Conservation (phyloP, 805 yeast species). For the Yamadazyma nakazawae region DNA sequence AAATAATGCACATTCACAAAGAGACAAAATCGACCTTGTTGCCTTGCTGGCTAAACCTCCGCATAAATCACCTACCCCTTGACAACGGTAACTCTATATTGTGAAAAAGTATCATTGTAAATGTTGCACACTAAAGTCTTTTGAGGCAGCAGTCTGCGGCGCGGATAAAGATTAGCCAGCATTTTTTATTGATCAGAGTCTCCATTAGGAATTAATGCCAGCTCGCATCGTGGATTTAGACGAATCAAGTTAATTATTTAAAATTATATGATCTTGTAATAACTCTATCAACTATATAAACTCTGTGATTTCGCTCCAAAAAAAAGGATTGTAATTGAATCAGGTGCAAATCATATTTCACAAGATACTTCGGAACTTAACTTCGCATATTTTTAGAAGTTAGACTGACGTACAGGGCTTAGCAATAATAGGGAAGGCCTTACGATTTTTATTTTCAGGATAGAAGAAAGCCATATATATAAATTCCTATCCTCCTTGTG, state of each 20-base stretch:
- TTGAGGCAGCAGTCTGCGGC: not conserved
- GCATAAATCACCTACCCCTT: not conserved
- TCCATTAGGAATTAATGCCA: not conserved
- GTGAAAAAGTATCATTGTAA: not conserved
- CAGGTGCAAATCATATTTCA: not conserved
- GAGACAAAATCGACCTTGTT: too few relatives aligned
- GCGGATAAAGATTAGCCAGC: not conserved
- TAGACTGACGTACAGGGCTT: not conserved
- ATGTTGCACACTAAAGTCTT: too few relatives aligned
- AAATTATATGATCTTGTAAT: not conserved
- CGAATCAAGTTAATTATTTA: not conserved
- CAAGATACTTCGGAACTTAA: not conserved
- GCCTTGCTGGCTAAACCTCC: not conserved
- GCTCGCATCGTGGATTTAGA: not conserved
- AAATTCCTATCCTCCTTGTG: conserved; percentile 1
- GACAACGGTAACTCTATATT: not conserved
- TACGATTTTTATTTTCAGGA: not conserved
- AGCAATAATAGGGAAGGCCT: too few relatives aligned
- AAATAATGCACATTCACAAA: too few relatives aligned
- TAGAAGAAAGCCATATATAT: not conserved
- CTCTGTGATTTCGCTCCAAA: not conserved
- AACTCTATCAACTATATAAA: not conserved
- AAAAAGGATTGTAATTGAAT: not conserved
- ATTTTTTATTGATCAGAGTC: not conserved
- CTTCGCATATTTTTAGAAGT: not conserved